Evolutionary conservation across 768 basidiomycete genomes (phyloP), one percentile per base, ranked within the genome.

Genomic region (Cystobasidiopsis lactophilus): DNA sequence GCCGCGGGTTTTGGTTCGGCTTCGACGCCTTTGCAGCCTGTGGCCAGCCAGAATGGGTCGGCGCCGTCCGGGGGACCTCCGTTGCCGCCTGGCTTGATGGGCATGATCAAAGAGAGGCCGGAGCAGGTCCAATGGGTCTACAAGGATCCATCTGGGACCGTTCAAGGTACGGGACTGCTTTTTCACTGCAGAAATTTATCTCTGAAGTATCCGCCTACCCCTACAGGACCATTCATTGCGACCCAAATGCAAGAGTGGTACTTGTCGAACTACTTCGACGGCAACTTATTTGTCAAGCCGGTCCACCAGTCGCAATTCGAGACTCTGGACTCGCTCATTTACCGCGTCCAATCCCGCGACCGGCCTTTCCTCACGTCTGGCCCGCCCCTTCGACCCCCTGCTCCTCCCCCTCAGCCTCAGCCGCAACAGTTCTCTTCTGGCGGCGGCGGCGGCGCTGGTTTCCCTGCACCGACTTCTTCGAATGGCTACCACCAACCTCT

Each of bases 161-260:
- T 30, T 26, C 18, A 69, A 55, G 67, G 67, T 47, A 4, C 7
- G 45, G 11, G 7, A 7, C 27, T 11, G 41, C 7, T 43, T 47
- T 35, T 16, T 35, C 9, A 7, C 16, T 7, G 33, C 33, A 7
- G 7, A 35, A 35, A 58, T 41, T 16, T 35, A 35, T n/a, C n/a
- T 60, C 7, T 16, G 33, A 35, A 35, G 16, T 16, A 16, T 16
- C 16, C 16, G 33, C 7, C 7, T 35, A 16, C 7, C 41, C 10
- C 23, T 56, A n/a, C 51, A 58, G 35, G 57, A 68, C 69, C 70
- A 0, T 71, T 70, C 62, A 51, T 59, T 2, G 68, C 65, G 0
- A 58, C 57, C 3, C 64, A 66, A 56, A 71, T 71, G 70, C 69
- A 71, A 53, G 68, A 68, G 29, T 71, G 70, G 70, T 70, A 65